Evolutionary conservation across 306 rosid species (phyloP).

Genomic region (Cucumis sativus): DNA sequence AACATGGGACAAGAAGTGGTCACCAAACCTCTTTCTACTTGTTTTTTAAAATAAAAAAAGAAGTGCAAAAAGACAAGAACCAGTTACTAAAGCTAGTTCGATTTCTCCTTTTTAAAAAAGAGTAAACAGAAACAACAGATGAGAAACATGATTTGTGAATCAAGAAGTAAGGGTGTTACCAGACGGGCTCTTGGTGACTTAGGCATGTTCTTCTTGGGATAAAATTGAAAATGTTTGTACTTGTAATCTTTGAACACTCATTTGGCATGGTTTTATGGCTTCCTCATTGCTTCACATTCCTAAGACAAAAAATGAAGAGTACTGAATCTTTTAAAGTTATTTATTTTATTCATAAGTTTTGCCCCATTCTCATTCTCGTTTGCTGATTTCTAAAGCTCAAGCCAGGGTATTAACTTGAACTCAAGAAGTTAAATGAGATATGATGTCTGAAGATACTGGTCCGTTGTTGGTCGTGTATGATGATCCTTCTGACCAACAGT

Average conservation of each 20-base stretch:
- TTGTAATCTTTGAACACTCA: background rate
- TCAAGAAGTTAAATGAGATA: conserved; percentile 14
- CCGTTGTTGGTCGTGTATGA: conserved; percentile 60
- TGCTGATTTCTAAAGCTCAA: background rate
- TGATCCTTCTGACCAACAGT: conserved; percentile 80
- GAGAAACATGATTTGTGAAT: background rate
- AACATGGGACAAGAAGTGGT: too few species aligned
- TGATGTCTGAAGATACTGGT: conserved; percentile 74
- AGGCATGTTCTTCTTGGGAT: background rate
- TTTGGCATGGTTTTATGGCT: background rate
- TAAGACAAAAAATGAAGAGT: background rate
- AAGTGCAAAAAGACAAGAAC: too few species aligned
- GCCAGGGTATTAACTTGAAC: conserved; percentile 3
- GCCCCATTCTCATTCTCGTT: background rate
- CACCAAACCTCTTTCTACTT: too few species aligned
- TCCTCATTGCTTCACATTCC: background rate
- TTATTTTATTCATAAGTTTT: background rate
- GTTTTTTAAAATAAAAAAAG: too few species aligned
- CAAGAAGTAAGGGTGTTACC: too few species aligned
- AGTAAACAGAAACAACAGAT: background rate
- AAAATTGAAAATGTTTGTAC: background rate
- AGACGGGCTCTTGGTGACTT: background rate
- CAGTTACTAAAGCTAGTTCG: too few species aligned
- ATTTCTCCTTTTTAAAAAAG: too few species aligned
- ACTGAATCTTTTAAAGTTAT: conserved; percentile 2